phyloP scores from a whole-genome alignment of 2,329 filamentous ascomycete species.

The Tolypocladium album region DNA sequence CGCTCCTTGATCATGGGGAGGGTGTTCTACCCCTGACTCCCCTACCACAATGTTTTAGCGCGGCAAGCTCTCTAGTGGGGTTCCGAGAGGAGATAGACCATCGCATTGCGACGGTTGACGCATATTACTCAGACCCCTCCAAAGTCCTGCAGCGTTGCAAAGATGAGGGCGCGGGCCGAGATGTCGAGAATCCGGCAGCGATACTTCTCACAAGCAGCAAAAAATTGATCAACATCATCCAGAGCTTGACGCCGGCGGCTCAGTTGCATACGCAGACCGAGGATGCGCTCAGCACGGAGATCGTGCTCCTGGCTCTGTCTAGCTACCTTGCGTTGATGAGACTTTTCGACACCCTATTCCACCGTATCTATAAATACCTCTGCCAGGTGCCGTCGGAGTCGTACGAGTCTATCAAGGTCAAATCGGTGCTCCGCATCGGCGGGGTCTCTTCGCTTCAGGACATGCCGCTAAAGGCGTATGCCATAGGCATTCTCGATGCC shows the following conservation, averaged over 20 bases:
- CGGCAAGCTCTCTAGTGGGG: conserved; percentile 5
- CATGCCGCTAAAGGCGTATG: conserved; percentile 11
- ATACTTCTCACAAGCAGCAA: background rate
- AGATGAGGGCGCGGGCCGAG: background rate
- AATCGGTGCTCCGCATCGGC: conserved; percentile 12
- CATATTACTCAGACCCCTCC: conserved; percentile 4
- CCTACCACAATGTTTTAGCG: conserved; percentile 3
- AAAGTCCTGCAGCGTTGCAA: background rate
- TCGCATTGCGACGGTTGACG: conserved; percentile 5
- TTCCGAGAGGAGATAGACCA: conserved; percentile 9
- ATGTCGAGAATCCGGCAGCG: background rate
- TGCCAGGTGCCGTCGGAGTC: conserved; percentile 6
- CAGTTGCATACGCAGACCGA: background rate
- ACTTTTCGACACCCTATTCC: conserved; percentile 9
- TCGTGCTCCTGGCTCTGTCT: conserved; percentile 8
- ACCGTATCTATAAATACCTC: conserved; percentile 6
- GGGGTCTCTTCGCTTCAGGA: conserved; percentile 11
- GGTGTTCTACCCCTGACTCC: background rate
- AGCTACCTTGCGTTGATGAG: conserved; percentile 11
- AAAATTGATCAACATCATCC: background rate
- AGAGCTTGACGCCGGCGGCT: background rate
- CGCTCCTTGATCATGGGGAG: background rate
- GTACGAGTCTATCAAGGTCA: conserved; percentile 10
- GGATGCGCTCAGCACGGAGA: conserved; percentile 8
- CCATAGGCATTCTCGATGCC: conserved; percentile 9